Conservation (phyloP, 345 rosid species). For the Balakata baccata region DNA sequence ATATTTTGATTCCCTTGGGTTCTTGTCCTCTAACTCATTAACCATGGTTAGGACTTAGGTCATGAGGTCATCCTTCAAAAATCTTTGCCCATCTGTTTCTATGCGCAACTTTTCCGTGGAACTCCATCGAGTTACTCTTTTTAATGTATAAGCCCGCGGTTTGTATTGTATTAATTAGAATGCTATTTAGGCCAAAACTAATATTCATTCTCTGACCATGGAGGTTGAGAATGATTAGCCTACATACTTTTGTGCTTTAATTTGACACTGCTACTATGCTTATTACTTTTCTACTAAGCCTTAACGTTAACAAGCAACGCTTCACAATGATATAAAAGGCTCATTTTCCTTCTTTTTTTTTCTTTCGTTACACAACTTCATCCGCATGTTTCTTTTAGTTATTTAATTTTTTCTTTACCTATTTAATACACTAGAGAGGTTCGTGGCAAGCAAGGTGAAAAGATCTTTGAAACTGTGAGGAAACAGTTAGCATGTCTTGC, state of each 20-base stretch:
- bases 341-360: no score
- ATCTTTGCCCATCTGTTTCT: slow-evolving; percentile 9
- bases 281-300: slow-evolving; percentile 29
- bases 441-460: no score
- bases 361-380: no score
- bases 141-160: slow-evolving; percentile 32
- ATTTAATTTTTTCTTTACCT: not conserved
- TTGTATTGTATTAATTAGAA: slow-evolving; percentile 47
- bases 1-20: slow-evolving; percentile 85
- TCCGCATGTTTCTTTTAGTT: not conserved
- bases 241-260: slow-evolving; percentile 34
- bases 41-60: slow-evolving; percentile 86
- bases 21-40: slow-evolving; percentile 53
- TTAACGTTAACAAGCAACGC: slow-evolving; percentile 7
- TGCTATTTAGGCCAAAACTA: slow-evolving; percentile 15
- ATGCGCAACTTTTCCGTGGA: slow-evolving; percentile 21
- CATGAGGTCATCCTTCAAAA: slow-evolving; percentile 40
- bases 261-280: slow-evolving; percentile 32
- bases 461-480: no score
- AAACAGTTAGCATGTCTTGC: no score
- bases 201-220: slow-evolving; percentile 35
- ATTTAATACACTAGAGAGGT: no score
- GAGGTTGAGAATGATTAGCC: slow-evolving; percentile 37
- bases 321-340: not conserved
- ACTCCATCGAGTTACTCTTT: slow-evolving; percentile 25